Evolutionary conservation across 1,284 basidiomycete species (phyloP), one percentile per base, ranked within the genome.

Genomic region (Pterulicium gracile): DNA sequence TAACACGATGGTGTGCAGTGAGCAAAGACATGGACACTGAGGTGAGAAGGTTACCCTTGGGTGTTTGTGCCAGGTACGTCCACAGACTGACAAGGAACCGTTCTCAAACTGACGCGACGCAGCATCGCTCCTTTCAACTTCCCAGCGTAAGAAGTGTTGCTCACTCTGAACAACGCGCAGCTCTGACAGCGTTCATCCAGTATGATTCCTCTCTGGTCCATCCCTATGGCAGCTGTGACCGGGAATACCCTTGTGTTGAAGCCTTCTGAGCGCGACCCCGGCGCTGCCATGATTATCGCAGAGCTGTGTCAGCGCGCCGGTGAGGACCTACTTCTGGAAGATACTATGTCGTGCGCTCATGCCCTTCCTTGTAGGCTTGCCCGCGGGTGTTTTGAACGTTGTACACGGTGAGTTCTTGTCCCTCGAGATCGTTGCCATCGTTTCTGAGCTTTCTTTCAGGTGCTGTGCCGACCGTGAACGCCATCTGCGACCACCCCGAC

Each of bases 21-120:
- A 88, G 88, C 64, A 92, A 84, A 64, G 93, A 97, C 60, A 98
- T 98, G 95, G 95, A 98, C 61, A 98, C 95, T 5, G 83, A 88
- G 50, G 83, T 84, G 18, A 76, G 91, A 41, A 77, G 79, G 51
- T 63, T 88, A 24, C 87, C 89, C 3, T 67, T 92, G 17, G 86
- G 87, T 51, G 84, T 89, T 27, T 88, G 85, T 52, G 76, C 88
- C 49, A 83, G 79, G 79, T 77, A 44, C 35, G 61, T 49, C 20
- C 41, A 4, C 42, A 15, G 2, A 27, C 27, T n/a, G 43, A 10
- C 27, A 32, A 10, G 27, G 27, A 32, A 42, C 23, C 44, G 49
- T 24, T n/a, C n/a, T 3, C 41, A 45, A 36, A 27, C 47, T 55
- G 15, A 49, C n/a, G 32, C 48, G 41, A 46, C 54, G 62, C 44